Percentiles rank a stretch among this genome's conserved stretches.
phyloP scores from a whole-genome alignment of 1,284 basidiomycete genomes.

The Cryptococcus amylolentus region DNA sequence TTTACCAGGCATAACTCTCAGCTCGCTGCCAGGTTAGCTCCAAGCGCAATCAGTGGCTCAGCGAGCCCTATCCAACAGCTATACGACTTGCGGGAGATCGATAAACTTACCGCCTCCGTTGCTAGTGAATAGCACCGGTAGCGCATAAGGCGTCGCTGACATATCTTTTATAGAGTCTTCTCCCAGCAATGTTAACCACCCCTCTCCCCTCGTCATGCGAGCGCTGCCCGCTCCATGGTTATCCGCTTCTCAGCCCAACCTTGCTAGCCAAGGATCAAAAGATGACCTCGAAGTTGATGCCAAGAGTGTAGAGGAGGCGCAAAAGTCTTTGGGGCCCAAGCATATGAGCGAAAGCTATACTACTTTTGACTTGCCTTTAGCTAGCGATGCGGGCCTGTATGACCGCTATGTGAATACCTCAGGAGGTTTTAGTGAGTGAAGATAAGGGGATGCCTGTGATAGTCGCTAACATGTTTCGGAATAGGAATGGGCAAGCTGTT shows the following conservation, averaged over 20 bases:
- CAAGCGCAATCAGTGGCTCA: background rate
- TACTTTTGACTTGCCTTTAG: slow-evolving; percentile 44
- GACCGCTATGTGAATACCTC: slow-evolving; percentile 47
- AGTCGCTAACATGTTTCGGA: background rate
- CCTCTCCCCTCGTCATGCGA: slow-evolving; percentile 45
- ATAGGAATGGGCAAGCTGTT: slow-evolving; percentile 49
- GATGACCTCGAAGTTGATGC: background rate
- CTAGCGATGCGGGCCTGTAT: slow-evolving; percentile 36
- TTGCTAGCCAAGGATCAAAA: slow-evolving; percentile 17
- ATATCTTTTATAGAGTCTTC: slow-evolving; percentile 23
- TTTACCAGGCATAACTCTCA: too few species aligned
- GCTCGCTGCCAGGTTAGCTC: too few species aligned
- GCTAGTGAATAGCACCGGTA: slow-evolving; percentile 29
- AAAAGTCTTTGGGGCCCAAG: slow-evolving; percentile 32
- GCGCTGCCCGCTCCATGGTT: slow-evolving; percentile 41
- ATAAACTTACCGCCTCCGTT: slow-evolving; percentile 43
- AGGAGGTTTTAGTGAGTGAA: slow-evolving; percentile 45
- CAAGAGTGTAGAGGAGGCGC: background rate
- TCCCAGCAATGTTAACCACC: slow-evolving; percentile 18
- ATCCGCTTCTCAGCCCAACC: slow-evolving; percentile 30
- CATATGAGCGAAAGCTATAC: slow-evolving; percentile 49
- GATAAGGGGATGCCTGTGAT: background rate
- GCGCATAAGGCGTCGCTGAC: background rate
- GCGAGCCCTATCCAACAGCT: slow-evolving; percentile 33
- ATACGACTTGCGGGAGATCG: slow-evolving; percentile 42